These are phyloP conservation scores for Dipodascus geniculatus DNA, from an alignment of 805 yeast genomes.

Conservation along the genomic window DNA sequence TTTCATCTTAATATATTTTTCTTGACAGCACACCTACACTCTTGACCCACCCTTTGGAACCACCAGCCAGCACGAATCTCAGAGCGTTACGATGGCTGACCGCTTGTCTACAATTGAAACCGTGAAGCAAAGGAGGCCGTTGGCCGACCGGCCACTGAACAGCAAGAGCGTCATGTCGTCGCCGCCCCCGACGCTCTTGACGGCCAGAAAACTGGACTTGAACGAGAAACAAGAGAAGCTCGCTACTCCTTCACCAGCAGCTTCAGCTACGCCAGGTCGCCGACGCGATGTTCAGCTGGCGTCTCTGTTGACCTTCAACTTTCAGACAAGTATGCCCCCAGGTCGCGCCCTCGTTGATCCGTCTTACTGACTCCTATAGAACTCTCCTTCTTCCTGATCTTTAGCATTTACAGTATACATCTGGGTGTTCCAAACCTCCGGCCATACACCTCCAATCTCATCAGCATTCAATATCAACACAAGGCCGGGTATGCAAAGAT, in stretches of 20 bases:
- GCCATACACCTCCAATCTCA: constrained; percentile 28
- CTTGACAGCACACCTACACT: background rate
- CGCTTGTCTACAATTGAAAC: background rate
- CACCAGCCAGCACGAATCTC: too few relatives aligned
- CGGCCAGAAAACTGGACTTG: too few relatives aligned
- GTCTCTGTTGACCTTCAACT: background rate
- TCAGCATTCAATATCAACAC: constrained; percentile 31
- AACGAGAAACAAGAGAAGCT: too few relatives aligned
- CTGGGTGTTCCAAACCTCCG: constrained; percentile 16
- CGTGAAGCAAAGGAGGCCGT: background rate
- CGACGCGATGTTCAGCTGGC: too few relatives aligned
- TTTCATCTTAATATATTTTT: background rate
- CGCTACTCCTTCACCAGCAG: too few relatives aligned
- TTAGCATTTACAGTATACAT: background rate
- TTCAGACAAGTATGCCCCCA: constrained; percentile 1
- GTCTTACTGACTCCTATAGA: background rate
- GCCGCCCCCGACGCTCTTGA: too few relatives aligned
- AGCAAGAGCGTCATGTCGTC: background rate
- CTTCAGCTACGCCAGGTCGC: too few relatives aligned
- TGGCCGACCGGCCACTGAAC: background rate
- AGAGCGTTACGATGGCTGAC: background rate
- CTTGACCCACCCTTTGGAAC: too few relatives aligned
- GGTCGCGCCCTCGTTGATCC: too few relatives aligned
- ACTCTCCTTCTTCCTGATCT: background rate
- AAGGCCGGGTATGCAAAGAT: constrained; percentile 11